Base-by-base conservation (phyloP, 2,329 filamentous ascomycete genomes). In the Exophiala viscosa region DNA sequence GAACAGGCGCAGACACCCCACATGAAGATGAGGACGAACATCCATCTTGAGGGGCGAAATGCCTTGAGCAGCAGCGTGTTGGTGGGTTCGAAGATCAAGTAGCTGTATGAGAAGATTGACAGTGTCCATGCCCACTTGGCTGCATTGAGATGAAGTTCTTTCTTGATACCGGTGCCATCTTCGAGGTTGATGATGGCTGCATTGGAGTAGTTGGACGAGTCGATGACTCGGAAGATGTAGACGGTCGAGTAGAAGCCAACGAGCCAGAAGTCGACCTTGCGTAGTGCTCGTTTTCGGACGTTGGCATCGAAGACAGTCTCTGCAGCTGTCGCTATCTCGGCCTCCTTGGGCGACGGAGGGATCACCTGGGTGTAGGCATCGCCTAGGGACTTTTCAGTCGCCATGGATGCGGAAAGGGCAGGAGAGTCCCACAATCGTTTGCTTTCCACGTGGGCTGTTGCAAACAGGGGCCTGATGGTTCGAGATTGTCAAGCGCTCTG, bases 251-350 rank as follows among this genome's bases (percentile, higher is more conserved):
- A 61, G 36, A 57, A 57, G 10, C 54, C 54, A 11, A 57, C 54
- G n/a, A 57, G 48, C 59, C 55, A 61, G 31, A 54, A 38, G 38
- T 46, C 53, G 40, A 57, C 40, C 47, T 54, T 54, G 28, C 46
- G 46, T 33, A 48, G 15, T 15, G 48, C 47, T 40, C 32, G 31
- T 48, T 64, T 69, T 44, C 68, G 64, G 5, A 69, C 40, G n/a
- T 38, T 32, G 15, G 36, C 20, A 20, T 49, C 48, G 9, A 38
- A 28, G 9, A 38, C 45, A 13, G 34, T 31, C 9, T 45, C 41
- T 9, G 14, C 11, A 15, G 40, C 18, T 14, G 28, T 11, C 8
- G 28, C 31, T 15, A 14, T 34, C 9, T 15, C 18, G 18, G 18
- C 34, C 17, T 28, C 33, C 14, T 17, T 38, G 17, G 48, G 36